These are phyloP conservation scores for Xylaria hypoxylon DNA, from an alignment of 2,329 filamentous ascomycete genomes.

Conservation along the genomic window DNA sequence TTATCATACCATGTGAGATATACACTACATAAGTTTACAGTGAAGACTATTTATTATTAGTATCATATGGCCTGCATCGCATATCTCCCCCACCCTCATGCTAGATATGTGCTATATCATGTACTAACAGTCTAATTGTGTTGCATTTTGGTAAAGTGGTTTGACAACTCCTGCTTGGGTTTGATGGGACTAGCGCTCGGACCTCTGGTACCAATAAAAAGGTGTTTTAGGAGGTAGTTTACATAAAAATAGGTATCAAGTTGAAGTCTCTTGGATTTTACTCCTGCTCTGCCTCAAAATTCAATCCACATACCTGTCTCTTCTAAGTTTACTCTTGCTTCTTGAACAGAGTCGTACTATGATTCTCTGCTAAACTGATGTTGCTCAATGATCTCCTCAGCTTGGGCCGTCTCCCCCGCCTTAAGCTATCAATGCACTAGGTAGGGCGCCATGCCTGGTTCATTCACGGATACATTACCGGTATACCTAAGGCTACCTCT, in stretches of 20 bases:
- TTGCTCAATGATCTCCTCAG: background rate
- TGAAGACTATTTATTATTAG: too few relatives aligned
- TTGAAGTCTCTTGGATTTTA: too few relatives aligned
- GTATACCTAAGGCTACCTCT: too few relatives aligned
- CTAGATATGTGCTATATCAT: background rate
- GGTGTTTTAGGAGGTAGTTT: too few relatives aligned
- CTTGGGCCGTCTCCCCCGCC: background rate
- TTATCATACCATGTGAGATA: too few relatives aligned
- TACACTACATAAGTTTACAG: too few relatives aligned
- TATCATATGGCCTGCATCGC: too few relatives aligned
- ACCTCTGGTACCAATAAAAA: background rate
- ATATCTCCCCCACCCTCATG: background rate
- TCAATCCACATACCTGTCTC: too few relatives aligned
- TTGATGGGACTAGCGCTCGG: background rate
- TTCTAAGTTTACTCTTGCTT: too few relatives aligned
- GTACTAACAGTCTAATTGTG: background rate
- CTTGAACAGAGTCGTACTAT: background rate
- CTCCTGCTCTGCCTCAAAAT: too few relatives aligned
- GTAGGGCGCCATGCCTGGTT: background rate
- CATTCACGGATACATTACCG: background rate
- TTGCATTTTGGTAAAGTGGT: background rate
- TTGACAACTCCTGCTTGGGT: background rate
- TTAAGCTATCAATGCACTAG: conserved; percentile 1
- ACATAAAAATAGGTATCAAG: too few relatives aligned
- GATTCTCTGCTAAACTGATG: background rate